phyloP scores from a whole-genome alignment of 1,139 yeast genomes.

The Saccharomyces hybrid region DNA sequence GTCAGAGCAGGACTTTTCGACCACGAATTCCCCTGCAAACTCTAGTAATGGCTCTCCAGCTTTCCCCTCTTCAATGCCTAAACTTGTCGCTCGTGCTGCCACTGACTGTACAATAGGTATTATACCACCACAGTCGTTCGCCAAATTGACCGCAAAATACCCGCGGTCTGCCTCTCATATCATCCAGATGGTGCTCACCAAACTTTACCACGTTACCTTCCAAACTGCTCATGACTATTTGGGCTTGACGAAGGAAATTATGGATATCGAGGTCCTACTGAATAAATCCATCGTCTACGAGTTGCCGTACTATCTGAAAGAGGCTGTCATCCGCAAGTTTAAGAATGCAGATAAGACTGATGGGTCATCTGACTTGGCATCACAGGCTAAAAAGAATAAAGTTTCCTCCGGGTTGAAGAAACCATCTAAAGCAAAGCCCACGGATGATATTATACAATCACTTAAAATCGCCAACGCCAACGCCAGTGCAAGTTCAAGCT shows the following conservation, averaged over 20 bases:
- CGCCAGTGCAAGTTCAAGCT: constrained; percentile 4
- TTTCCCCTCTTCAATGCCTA: constrained; percentile 22
- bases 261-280: constrained; percentile 64
- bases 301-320: constrained; percentile 53
- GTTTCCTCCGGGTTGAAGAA: neutral
- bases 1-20: neutral
- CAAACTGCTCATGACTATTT: constrained; percentile 83
- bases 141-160: constrained; percentile 60
- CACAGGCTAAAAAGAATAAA: constrained; percentile 2
- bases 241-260: constrained; percentile 75
- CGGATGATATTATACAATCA: constrained; percentile 11
- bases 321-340: constrained; percentile 48
- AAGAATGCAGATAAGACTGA: constrained; percentile 9
- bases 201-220: constrained; percentile 83
- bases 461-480: constrained; percentile 4
- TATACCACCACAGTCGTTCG: constrained; percentile 79
- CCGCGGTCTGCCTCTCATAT: constrained; percentile 92
- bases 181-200: constrained; percentile 82
- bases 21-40: constrained; percentile 1
- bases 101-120: constrained; percentile 77
- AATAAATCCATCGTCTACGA: constrained; percentile 45
- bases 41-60: constrained; percentile 1
- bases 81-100: constrained; percentile 36
- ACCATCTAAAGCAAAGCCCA: constrained; percentile 3
- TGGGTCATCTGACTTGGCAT: neutral